phyloP scores from a whole-genome alignment of 305 asterid genomes.

The Stenogyne calaminthoides region DNA sequence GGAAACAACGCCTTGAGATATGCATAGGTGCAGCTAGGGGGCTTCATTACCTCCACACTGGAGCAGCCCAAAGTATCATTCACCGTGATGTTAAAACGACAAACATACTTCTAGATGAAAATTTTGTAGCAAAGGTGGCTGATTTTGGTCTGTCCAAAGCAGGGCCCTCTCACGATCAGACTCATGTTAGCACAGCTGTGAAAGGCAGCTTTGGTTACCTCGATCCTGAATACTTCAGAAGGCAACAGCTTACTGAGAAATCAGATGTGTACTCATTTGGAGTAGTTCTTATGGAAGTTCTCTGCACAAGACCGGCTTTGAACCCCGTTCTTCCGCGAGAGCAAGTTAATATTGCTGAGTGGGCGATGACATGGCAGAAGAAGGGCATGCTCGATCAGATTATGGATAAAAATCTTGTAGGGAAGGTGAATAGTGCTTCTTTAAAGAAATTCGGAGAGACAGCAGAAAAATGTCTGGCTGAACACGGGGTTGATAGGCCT shows the following conservation, averaged over 20 bases:
- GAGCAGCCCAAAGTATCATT: conserved; percentile 88
- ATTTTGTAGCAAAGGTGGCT: conserved; percentile 92
- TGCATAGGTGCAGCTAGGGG: conserved; percentile 98
- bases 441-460: conserved; percentile 96
- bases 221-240: conserved; percentile 95
- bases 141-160: conserved; percentile 96
- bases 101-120: conserved; percentile 90
- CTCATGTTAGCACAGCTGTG: conserved; percentile 98
- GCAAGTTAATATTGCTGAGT: conserved; percentile 97
- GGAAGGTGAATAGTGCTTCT: conserved; percentile 88
- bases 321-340: conserved; percentile 97
- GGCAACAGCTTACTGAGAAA: conserved; percentile 98
- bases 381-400: conserved; percentile 91
- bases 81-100: conserved; percentile 99
- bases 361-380: conserved; percentile 99
- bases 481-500: conserved; percentile 96
- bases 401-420: conserved; percentile 78
- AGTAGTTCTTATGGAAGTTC: conserved; percentile 95
- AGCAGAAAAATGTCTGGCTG: conserved; percentile 92
- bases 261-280: conserved; percentile 98
- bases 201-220: conserved; percentile 99
- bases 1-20: conserved; percentile 96
- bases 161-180: conserved; percentile 95
- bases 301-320: conserved; percentile 94
- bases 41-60: conserved; percentile 97